A percentile compares a stretch with the other conserved stretches of the same genome.
phyloP scores from a whole-genome alignment of 148 eudicot species.

The Vaccinium myrtillus region DNA sequence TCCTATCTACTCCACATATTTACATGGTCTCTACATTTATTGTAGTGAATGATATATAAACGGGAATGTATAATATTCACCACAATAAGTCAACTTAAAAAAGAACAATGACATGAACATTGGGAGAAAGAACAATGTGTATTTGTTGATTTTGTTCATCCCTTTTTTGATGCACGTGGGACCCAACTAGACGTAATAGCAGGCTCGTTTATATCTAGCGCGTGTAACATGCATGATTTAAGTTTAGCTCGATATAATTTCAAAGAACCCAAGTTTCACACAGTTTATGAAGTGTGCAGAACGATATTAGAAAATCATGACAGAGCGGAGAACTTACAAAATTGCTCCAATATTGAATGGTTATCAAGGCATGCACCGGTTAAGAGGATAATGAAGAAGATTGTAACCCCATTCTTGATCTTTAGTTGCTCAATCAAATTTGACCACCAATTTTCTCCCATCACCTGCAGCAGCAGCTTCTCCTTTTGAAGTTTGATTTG shows the following conservation, averaged over 20 bases:
- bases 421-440: not conserved
- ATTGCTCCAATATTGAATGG: conserved; percentile 37
- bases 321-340: conserved; percentile 37
- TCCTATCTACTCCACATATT: not conserved
- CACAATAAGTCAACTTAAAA: not conserved
- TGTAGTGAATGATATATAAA: not conserved
- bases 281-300: not conserved
- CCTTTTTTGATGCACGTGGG: not conserved
- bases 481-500: no score
- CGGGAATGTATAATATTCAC: not conserved
- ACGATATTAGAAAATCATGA: not conserved
- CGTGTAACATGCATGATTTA: not conserved
- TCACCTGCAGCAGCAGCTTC: not conserved
- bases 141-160: not conserved
- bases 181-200: not conserved
- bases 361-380: conserved; percentile 29
- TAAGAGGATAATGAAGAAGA: conserved; percentile 41
- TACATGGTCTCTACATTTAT: not conserved
- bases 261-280: not conserved
- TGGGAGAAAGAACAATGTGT: not conserved
- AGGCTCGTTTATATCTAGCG: not conserved
- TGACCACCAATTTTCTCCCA: not conserved
- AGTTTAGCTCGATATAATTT: not conserved
- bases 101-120: not conserved
- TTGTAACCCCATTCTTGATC: not conserved